Evolutionary conservation across 73 alveolate species (phyloP).

Genomic region (Paramecium octaurelia): DNA sequence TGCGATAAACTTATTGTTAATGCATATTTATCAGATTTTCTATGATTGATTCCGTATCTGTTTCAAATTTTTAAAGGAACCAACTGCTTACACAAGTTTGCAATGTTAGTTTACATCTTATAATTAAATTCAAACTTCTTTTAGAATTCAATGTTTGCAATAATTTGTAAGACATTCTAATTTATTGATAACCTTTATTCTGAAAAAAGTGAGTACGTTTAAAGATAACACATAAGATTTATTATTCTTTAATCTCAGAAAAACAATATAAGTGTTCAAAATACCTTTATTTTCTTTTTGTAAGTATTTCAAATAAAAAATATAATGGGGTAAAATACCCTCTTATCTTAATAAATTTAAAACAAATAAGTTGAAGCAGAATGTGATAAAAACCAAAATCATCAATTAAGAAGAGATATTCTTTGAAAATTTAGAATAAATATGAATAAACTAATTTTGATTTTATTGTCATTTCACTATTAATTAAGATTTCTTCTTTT

Average conservation of each 20-base stretch:
- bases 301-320: background rate
- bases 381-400: background rate
- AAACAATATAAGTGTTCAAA: background rate
- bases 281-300: no score
- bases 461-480: background rate
- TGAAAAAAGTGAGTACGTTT: background rate
- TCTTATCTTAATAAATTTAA: no score
- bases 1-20: no score
- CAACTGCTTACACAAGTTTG: background rate
- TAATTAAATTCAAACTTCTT: background rate
- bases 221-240: background rate
- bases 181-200: background rate
- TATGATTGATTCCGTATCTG: background rate
- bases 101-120: background rate
- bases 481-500: conserved; percentile 28
- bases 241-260: background rate
- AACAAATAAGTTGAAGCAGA: background rate
- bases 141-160: background rate
- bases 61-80: background rate
- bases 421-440: background rate
- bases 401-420: background rate
- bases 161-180: no score
- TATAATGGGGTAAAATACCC: background rate
- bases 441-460: background rate
- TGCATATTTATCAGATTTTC: background rate